Evolutionary conservation across 345 rosid species (phyloP), one percentile per base, ranked within the genome.

Genomic region (Zanthoxylum bungeanum): DNA sequence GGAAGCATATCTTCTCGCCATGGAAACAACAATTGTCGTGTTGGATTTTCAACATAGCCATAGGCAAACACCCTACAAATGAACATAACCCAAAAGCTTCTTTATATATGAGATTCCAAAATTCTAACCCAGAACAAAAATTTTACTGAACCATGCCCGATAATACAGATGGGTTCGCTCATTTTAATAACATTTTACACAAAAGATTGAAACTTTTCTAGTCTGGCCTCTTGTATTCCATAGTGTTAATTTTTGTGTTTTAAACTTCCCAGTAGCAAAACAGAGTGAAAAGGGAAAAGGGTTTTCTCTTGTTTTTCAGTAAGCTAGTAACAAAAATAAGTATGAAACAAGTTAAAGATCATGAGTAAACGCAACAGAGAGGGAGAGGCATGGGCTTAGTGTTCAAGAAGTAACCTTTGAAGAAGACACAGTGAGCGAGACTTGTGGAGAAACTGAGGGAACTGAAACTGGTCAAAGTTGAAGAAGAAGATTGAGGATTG

Each of bases 1-100:
- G 37, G 82, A 55, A 46, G 69, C 78, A 60, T 78, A 75, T 78
- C 76, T 74, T 46, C 74, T 70, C 16, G 82, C 78, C 78, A 78
- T 50, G 72, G 76, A 60, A 44, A 78, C 68, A 36, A 75, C 64
- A 62, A 60, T n/a, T n/a, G n/a, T n/a, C n/a, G n/a, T n/a, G n/a
- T 47, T 47, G n/a, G 22, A 47, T 67, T 67, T 68, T 59, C 40
- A 36, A 33, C 34, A 33, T 9, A 28, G 31, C 7, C 55, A 31
- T 40, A 2, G 71, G 56, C 55, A 60, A 64, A 44, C 67, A 49
- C 31, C 72, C 68, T 60, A 39, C 31, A 33, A 63, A 56, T 57
- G 19, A 49, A 63, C 60, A 67, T 44, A 55, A 49, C 34, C 51
- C 59, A 47, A n/a, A n/a, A n/a, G n/a, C n/a, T n/a, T n/a, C n/a